phyloP scores from a whole-genome alignment of 163 green algal species.

The Chlamydomonas reinhardtii region DNA sequence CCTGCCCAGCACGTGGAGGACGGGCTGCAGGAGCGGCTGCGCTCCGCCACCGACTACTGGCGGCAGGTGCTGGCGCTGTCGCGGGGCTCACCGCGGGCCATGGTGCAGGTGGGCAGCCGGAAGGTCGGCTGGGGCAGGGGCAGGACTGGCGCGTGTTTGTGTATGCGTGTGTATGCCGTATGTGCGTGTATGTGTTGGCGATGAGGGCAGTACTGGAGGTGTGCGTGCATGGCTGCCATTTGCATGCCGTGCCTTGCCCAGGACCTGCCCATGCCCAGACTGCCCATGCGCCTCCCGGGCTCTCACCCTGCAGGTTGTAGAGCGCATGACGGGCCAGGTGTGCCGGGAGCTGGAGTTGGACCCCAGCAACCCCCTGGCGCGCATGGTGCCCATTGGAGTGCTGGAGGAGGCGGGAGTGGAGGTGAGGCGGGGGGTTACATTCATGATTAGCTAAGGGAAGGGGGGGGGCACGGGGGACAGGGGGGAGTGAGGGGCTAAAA shows the following conservation, averaged over 20 bases:
- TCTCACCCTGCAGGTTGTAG: background rate
- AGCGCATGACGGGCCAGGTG: constrained; percentile 40
- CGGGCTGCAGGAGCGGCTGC: constrained; percentile 14
- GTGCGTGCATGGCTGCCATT: too few species aligned
- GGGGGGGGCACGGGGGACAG: background rate
- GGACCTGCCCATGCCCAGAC: too few species aligned
- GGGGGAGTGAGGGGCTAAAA: too few species aligned
- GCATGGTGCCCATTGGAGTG: constrained; percentile 35
- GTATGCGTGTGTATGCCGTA: too few species aligned
- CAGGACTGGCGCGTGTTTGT: too few species aligned
- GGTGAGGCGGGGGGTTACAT: background rate
- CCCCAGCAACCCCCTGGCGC: constrained; percentile 2
- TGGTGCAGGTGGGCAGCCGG: constrained; percentile 12
- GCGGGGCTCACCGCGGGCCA: constrained; percentile 8
- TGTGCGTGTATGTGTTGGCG: too few species aligned
- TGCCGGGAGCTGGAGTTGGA: constrained; percentile 26
- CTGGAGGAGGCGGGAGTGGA: constrained; percentile 37
- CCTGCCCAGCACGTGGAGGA: constrained; percentile 18
- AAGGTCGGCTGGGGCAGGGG: too few species aligned
- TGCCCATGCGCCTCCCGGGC: background rate
- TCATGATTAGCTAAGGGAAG: too few species aligned
- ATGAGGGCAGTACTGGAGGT: too few species aligned
- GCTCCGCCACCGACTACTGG: constrained; percentile 37
- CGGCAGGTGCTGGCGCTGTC: constrained; percentile 29
- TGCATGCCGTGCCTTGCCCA: too few species aligned